Evolutionary conservation across 2,329 filamentous ascomycete genomes (phyloP), one percentile per base, ranked within the genome.

Genomic region (Aspergillus sp.): DNA sequence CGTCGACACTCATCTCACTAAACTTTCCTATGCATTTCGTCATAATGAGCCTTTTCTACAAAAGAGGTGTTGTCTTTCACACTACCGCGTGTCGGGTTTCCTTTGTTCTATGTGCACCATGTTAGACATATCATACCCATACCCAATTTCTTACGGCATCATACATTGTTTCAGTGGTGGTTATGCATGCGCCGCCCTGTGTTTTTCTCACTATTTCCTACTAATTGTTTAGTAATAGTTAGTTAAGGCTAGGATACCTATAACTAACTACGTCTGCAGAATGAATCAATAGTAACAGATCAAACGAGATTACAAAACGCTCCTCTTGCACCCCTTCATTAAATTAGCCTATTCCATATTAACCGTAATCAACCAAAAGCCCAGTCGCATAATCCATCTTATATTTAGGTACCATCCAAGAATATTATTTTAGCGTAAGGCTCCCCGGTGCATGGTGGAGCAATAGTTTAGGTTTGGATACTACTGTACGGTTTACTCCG

Each of bases 211-310:
- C 33, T 45, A 51, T 62, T 58, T 61, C 45, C 44, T 41, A 53
- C 39, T 59, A 59, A 37, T 57, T 62, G 47, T 62, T 50, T 60
- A 62, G 54, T 59, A 60, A 56, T 61, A 57, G 53, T 56, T 49
- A 49, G 52, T 50, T 20, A 57, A 42, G 40, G 49, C 57, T 60
- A 51, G 48, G 53, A 62, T 58, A 57, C 27, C 20, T 63, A 48
- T 59, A 61, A 59, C 47, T 61, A 54, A 59, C 47, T 61, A 54
- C 48, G 37, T 51, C 39, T 41, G 44, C 41, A 48, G 45, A 49
- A 59, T 48, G 48, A 53, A 54, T 24, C 13, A 33, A 30, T n/a
- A 19, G 17, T n/a, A 47, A 47, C 22, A 30, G 19, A 27, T 30
- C 24, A 30, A 30, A 30, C 3, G 9, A 30, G 27, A 30, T 30